phyloP scores from a whole-genome alignment of 495 filamentous ascomycete genomes.

The Penicillium daleae region DNA sequence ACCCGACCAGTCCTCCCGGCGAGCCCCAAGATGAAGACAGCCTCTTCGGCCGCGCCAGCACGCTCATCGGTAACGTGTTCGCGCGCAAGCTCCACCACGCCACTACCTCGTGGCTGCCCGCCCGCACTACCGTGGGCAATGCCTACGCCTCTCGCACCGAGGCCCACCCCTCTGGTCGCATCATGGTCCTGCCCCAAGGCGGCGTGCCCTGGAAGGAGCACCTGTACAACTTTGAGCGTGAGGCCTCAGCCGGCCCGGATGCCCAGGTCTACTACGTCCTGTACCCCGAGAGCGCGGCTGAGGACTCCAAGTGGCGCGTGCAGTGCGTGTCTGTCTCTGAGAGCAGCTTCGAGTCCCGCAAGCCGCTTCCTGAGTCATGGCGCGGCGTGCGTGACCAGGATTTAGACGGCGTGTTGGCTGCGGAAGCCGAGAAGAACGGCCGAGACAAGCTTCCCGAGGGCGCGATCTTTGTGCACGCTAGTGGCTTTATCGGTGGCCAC shows the following conservation, averaged over 20 bases:
- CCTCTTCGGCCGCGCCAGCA: constrained; percentile 74
- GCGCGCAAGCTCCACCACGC: constrained; percentile 68
- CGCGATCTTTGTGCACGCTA: constrained; percentile 89
- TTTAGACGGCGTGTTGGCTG: constrained; percentile 71
- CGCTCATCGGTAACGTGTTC: constrained; percentile 86
- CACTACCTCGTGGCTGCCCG: constrained; percentile 74
- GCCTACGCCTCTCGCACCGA: constrained; percentile 68
- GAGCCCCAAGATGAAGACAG: constrained; percentile 79
- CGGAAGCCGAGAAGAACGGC: constrained; percentile 52
- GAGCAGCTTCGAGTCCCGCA: constrained; percentile 86
- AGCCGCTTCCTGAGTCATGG: constrained; percentile 88
- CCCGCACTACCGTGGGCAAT: constrained; percentile 71
- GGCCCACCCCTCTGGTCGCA: constrained; percentile 71
- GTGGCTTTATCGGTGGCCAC: constrained; percentile 95
- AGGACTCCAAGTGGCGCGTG: constrained; percentile 85
- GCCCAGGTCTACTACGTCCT: constrained; percentile 79
- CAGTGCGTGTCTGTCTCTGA: constrained; percentile 81
- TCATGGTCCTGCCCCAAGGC: constrained; percentile 75
- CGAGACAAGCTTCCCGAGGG: constrained; percentile 56
- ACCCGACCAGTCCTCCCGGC: constrained; percentile 42
- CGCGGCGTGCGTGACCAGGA: constrained; percentile 85
- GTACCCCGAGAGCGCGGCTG: constrained; percentile 76
- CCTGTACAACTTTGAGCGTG: constrained; percentile 81
- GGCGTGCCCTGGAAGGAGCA: constrained; percentile 95
- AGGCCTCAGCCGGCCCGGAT: constrained; percentile 46